phyloP scores from a whole-genome alignment of 305 asterid genomes.

The Solanum hybrid region DNA sequence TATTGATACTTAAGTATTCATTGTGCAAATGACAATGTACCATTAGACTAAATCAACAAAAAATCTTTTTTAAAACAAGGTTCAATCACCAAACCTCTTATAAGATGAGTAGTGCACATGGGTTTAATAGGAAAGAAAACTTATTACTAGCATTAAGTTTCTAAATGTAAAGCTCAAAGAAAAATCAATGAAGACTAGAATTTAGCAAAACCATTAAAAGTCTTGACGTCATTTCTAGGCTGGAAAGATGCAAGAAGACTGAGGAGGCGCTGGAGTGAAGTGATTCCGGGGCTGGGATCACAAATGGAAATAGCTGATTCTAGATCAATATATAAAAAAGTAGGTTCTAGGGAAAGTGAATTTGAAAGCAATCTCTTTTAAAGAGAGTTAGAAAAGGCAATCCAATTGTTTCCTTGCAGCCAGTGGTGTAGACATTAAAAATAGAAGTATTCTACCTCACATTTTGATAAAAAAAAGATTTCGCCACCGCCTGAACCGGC shows the following conservation, averaged over 20 bases:
- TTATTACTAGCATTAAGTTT: not conserved
- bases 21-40: not conserved
- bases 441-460: not conserved
- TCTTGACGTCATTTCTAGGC: not conserved
- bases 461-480: not conserved
- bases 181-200: not conserved
- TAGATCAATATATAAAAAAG: too few relatives aligned
- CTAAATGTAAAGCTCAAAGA: not conserved
- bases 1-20: not conserved
- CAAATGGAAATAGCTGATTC: too few relatives aligned
- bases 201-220: not conserved
- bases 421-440: too few relatives aligned
- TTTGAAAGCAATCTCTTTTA: too few relatives aligned
- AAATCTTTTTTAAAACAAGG: not conserved
- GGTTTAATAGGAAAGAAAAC: not conserved
- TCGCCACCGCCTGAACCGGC: conserved; percentile 15
- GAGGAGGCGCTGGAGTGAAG: too few relatives aligned
- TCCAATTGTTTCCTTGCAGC: too few relatives aligned
- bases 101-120: not conserved
- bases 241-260: too few relatives aligned
- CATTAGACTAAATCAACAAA: not conserved
- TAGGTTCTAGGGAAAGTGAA: too few relatives aligned
- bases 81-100: not conserved
- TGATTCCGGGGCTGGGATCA: too few relatives aligned
- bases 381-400: too few relatives aligned